Evolutionary conservation across 1,284 basidiomycete genomes (phyloP).

Genomic region (Leccinum pallidistipes): DNA sequence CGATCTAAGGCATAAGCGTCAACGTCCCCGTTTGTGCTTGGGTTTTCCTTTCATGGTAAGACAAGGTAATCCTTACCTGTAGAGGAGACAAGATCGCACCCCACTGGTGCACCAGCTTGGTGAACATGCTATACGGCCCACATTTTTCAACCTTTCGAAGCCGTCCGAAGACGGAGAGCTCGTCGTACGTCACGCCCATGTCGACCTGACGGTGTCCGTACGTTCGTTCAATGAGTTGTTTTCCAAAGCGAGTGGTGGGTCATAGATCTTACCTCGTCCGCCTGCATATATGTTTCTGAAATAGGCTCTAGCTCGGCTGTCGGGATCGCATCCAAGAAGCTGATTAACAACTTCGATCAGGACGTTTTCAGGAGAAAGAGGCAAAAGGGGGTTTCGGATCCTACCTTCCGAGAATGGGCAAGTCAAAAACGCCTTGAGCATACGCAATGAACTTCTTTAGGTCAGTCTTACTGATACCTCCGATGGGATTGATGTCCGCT

Average conservation of each 20-base stretch:
- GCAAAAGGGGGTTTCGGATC: constrained; percentile 12
- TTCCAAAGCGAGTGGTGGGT: not conserved
- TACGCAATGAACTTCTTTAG: constrained; percentile 94
- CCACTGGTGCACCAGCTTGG: constrained; percentile 93
- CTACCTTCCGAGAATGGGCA: constrained; percentile 82
- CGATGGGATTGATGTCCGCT: constrained; percentile 99
- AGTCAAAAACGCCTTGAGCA: constrained; percentile 74
- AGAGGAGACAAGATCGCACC: constrained; percentile 75
- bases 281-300: constrained; percentile 90
- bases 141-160: constrained; percentile 96
- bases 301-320: constrained; percentile 98
- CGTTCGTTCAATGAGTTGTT: not conserved
- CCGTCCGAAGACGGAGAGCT: constrained; percentile 90
- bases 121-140: constrained; percentile 96
- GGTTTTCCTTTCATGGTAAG: not conserved
- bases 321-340: constrained; percentile 90
- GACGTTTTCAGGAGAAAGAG: not conserved
- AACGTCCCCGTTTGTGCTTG: not conserved
- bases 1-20: constrained; percentile 58
- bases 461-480: constrained; percentile 97
- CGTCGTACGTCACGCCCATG: constrained; percentile 99
- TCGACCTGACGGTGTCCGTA: constrained; percentile 59
- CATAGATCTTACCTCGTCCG: constrained; percentile 73
- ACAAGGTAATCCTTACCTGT: constrained; percentile 50
- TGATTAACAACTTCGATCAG: constrained; percentile 33